Conservation (phyloP, 23 red algal genomes). For the Gracilaria vermiculophylla region DNA sequence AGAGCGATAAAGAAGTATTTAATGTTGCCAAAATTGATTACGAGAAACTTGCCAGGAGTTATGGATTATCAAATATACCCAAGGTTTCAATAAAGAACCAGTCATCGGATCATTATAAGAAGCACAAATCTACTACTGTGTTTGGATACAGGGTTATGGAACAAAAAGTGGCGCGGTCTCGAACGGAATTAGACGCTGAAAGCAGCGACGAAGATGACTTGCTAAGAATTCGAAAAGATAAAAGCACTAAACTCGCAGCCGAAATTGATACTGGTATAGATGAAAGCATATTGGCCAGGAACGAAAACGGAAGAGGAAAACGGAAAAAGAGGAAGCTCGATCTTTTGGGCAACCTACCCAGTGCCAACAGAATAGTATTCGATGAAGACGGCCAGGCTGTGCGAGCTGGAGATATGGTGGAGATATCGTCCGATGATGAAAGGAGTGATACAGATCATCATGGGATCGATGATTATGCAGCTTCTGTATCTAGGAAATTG, state of each 20-base stretch:
- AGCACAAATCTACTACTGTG: constrained; percentile 32
- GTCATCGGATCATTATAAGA: not conserved
- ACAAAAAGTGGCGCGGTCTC: not conserved
- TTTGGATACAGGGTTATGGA: constrained; percentile 60
- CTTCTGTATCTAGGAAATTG: constrained; percentile 37
- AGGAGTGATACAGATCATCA: constrained; percentile 15
- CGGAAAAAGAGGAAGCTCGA: constrained; percentile 64
- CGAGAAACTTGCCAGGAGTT: constrained; percentile 57
- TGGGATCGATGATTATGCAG: constrained; percentile 54
- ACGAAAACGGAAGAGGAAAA: not conserved
- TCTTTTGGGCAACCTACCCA: constrained; percentile 32
- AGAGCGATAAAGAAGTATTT: constrained; percentile 79
- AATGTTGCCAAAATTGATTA: constrained; percentile 61
- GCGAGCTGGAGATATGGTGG: constrained; percentile 31
- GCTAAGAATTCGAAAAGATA: not conserved
- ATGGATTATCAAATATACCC: constrained; percentile 62
- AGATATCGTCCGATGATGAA: not conserved
- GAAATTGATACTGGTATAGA: not conserved
- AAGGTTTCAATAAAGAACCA: constrained; percentile 28
- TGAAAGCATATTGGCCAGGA: too few species aligned
- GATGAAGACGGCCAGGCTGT: constrained; percentile 52
- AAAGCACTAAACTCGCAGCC: not conserved
- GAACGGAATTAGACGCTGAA: not conserved
- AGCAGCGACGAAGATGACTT: constrained; percentile 11
- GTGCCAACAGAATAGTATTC: constrained; percentile 64